Base-by-base conservation (phyloP, 148 eudicot species). In the Heliosperma pusillum region DNA sequence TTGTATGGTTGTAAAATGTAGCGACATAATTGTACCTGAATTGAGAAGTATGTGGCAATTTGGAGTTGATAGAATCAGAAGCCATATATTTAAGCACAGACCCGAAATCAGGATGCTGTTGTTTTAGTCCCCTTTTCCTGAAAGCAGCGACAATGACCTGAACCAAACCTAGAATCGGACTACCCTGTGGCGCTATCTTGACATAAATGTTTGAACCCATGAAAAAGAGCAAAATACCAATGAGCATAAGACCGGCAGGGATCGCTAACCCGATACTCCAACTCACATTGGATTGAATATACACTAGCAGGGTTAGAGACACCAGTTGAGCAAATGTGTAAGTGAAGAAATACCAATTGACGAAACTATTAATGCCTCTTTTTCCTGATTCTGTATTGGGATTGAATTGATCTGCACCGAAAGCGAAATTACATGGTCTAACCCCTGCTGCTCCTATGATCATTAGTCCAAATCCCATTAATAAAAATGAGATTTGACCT, bases 321-420 rank as follows among this genome's bases (percentile, higher is more conserved):
- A 94, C 79, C 85, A 94, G 84, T 68, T 87, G 83, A 13, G 97
- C 98, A 76, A 94, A 89, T 0, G 98, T 90, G 66, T 84, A 74
- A 15, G 93, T 94, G 87, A 94, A 89, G 70, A 88, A 91, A 81
- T 93, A 93, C 98, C 98, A 93, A 29, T 93, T 93, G 87, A 93
- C 89, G 85, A 91, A 93, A 73, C 98, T 93, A 59, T 87, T 83
- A 80, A 89, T 87, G 16, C 97, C 95, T 73, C 82, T 85, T 65
- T 91, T 93, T 0, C 97, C 97, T 2, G 95, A 84, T 68, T 93
- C 93, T 0, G 90, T 86, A 11, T 84, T 81, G 17, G 97, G 98
- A 50, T 93, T 85, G 85, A 93, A 93, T 56, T 93, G 98, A 72
- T 93, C 98, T 3, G 90, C 97, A n/a, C 98, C 98, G 66, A 93